Base-by-base conservation (phyloP, 768 basidiomycete genomes). In the Tricholoma matsutake region DNA sequence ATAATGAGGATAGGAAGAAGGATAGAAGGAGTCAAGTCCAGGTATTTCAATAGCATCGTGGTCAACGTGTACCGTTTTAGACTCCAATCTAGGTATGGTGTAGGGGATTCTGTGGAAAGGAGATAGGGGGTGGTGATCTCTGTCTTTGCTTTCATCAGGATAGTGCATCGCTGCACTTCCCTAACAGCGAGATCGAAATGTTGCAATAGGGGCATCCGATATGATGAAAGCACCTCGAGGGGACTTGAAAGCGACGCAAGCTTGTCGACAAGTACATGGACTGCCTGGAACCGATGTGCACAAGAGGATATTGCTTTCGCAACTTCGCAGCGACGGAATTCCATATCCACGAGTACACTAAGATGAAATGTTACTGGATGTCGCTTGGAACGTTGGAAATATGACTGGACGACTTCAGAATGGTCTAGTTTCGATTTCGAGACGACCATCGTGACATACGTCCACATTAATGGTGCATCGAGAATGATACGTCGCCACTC, bases 381-480 rank as follows among this genome's bases (percentile, higher is more conserved):
- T 32, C 49, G 4, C 5, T 56, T 49, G 3, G 66, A 67, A 20
- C 66, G 66, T 29, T 22, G 8, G 34, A 67, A 62, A 29, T 64
- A 57, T n/a, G 37, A 61, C 6, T 54, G 41, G 32, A 67, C 29
- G 20, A 51, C 58, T 3, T 34, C 14, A 28, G 53, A 51, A 32
- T 63, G 61, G n/a, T 61, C 31, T 34, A 20, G 39, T 11, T 52
- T 60, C 8, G 55, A 51, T 22, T 34, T 31, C 22, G 57, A 61
- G 58, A 63, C 58, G 2, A 57, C 51, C 45, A 67, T 47, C n/a
- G 39, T 57, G 32, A 67, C 31, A 37, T 67, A 61, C n/a, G 60
- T 64, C 66, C 66, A 67, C 11, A 67, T 47, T 20, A 67, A 31
- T 20, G 66, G 64, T 1, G 66, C 64, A 16, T 54, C 54, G 1